Evolutionary conservation across 1,284 basidiomycete species (phyloP), one percentile per base, ranked within the genome.

Genomic region (Moesziomyces sp.): DNA sequence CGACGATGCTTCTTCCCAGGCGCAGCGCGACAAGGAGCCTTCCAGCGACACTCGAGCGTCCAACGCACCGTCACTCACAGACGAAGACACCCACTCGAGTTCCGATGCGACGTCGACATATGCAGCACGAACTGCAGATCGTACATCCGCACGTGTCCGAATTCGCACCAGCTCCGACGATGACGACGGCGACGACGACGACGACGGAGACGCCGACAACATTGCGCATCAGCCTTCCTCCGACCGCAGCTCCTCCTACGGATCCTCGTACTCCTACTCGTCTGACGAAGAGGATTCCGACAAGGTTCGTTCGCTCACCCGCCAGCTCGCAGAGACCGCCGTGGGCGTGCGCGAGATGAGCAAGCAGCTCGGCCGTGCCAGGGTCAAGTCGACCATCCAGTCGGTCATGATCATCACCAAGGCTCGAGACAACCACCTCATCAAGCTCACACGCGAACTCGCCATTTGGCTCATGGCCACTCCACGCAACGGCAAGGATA

Each of bases 331-430:
- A 9, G 95, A 96, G 86, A 99, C 96, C 16, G 97, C 96, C 16
- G 93, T 96, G 24, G 92, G 94, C 45, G 96, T 99, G 26, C 89
- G 96, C 52, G 97, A 99, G 86, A 96, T 98, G 93, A 96, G 93
- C 89, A 97, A 97, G 85, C 93, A 97, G 86, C 91, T 99, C 40
- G 95, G 94, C 56, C 92, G 95, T 55, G 94, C 95, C 5, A 89
- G 93, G 45, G 93, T 99, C 66, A 91, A 91, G 64, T 92, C 93
- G 5, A 91, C 92, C 79, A 94, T 98, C 65, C 93, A 98, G 84
- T 93, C 89, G 67, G 89, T 99, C 63, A 88, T 99, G 69, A 95
- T 99, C 84, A 92, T 99, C 79, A 99, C 97, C 58, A 99, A 99
- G 86, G 97, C 97, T 34, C 88, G 96, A 57, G 97, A 99, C 87